Evolutionary conservation across 192 early-diverging fungal genomes (phyloP), one percentile per base, ranked within the genome.

Genomic region (Gigaspora rosea): DNA sequence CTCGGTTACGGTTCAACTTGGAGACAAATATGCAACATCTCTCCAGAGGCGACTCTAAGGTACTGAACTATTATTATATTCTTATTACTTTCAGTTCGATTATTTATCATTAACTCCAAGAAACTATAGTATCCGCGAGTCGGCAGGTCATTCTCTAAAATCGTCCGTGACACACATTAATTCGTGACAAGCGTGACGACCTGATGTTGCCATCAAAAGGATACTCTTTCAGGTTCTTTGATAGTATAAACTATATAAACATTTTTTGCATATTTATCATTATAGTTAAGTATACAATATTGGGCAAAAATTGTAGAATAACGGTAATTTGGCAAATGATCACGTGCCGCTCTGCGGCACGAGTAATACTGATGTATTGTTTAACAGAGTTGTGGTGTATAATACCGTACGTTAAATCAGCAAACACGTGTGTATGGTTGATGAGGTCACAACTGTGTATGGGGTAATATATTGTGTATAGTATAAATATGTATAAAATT

Each of bases 61-160:
- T 84, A 85, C 82, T 49, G 56, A 51, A 27, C 73, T 9, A 47
- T 27, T 73, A 71, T 71, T n/a, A n/a, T n/a, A n/a, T n/a, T 33
- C 61, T 58, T 82, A 49, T 1, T 64, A 62, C 35, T 63, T 32
- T n/a, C 64, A 75, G 10, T 13, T 11, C 22, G 4, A 18, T 27
- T 57, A 57, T n/a, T 72, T 69, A 63, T 49, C 27, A 57, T 16
- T 77, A 72, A 66, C 16, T 64, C 49, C 80, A 49, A 18, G 51
- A 66, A 46, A 63, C 20, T n/a, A 75, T 76, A 90, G 89, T 64
- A 83, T 97, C 71, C 90, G 94, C 16, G 82, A 89, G 62, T 91
- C 93, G 32, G 94, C 91, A 13, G 95, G 94, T 15, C 93, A 97
- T 80, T 87, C 91, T 22, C 84, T 94, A 63, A 99, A 99, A 81